These are phyloP conservation scores for Cyamopsis tetragonoloba DNA, from an alignment of 306 rosid species.

Conservation along the genomic window DNA sequence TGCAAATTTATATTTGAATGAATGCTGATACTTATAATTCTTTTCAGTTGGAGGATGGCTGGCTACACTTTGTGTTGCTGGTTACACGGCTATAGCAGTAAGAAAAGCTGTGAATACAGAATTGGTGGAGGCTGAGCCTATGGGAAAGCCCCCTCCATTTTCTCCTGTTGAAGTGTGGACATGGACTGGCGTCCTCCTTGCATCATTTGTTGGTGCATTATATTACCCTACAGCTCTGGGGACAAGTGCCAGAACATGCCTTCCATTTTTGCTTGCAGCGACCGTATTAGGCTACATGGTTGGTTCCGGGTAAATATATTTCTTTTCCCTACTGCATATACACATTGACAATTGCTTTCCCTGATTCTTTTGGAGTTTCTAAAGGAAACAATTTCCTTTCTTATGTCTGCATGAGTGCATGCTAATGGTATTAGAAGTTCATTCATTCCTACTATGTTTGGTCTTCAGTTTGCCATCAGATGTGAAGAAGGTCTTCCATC, in stretches of 20 bases:
- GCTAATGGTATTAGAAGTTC: slow-evolving; percentile 3
- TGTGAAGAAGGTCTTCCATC: slow-evolving; percentile 86
- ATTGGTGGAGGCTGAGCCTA: slow-evolving; percentile 85
- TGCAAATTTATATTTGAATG: background rate
- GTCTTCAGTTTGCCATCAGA: slow-evolving; percentile 66
- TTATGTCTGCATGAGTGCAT: no score
- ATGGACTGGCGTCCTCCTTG: slow-evolving; percentile 65
- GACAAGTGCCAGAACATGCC: slow-evolving; percentile 83
- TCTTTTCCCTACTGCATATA: slow-evolving; percentile 4
- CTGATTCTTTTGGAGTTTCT: background rate
- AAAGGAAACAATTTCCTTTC: background rate
- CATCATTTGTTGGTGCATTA: slow-evolving; percentile 64
- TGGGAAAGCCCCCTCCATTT: slow-evolving; percentile 84
- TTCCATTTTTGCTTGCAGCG: slow-evolving; percentile 91
- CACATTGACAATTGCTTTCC: background rate
- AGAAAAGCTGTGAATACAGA: slow-evolving; percentile 83
- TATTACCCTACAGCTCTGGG: slow-evolving; percentile 71
- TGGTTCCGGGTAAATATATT: slow-evolving; percentile 74
- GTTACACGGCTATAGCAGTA: slow-evolving; percentile 74
- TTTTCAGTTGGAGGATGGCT: slow-evolving; percentile 91
- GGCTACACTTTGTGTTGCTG: slow-evolving; percentile 84
- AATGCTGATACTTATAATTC: slow-evolving; percentile 10
- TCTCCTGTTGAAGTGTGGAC: slow-evolving; percentile 67
- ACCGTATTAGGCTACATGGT: slow-evolving; percentile 86
- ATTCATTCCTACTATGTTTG: background rate